Conservation (phyloP, 208 protist genomes). For the Acanthamoeba royreba region DNA sequence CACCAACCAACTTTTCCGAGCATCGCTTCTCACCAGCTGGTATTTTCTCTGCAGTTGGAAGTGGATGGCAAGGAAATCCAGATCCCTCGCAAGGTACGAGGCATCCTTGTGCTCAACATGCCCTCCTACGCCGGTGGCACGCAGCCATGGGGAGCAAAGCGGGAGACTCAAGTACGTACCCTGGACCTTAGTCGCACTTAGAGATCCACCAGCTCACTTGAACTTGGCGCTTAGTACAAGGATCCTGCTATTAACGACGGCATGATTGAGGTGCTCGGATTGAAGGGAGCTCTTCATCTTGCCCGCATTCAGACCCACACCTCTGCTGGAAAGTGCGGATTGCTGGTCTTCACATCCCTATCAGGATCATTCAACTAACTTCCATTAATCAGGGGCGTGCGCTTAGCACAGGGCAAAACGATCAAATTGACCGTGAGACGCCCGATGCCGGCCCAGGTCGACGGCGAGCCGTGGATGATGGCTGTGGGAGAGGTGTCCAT, state of each 20-base stretch:
- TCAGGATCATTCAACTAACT: too few relatives aligned
- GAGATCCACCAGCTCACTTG: not conserved
- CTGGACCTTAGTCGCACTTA: not conserved
- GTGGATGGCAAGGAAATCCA: conserved; percentile 19
- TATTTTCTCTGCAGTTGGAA: not conserved
- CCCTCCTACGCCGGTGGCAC: conserved; percentile 22
- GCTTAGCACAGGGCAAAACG: not conserved
- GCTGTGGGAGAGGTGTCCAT: not conserved
- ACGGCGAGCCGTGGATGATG: conserved; percentile 41
- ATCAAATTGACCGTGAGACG: not conserved
- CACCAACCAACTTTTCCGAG: not conserved
- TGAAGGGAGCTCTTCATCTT: conserved; percentile 8
- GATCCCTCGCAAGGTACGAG: not conserved
- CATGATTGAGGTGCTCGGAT: conserved; percentile 14
- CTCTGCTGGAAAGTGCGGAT: not conserved
- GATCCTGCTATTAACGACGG: conserved; percentile 27
- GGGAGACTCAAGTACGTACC: not conserved
- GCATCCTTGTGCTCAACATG: conserved; percentile 22
- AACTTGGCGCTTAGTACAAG: not conserved
- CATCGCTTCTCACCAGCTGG: too few relatives aligned
- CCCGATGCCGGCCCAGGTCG: not conserved
- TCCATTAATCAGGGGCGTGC: conserved; percentile 6
- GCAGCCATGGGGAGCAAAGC: not conserved
- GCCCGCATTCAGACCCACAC: conserved; percentile 32
- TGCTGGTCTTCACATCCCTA: too few relatives aligned